A percentile compares a stretch with the other conserved stretches of the same genome.
These are phyloP conservation scores for Plectranthus barbatus DNA, from an alignment of 257 asterid genomes.

Conservation along the genomic window DNA sequence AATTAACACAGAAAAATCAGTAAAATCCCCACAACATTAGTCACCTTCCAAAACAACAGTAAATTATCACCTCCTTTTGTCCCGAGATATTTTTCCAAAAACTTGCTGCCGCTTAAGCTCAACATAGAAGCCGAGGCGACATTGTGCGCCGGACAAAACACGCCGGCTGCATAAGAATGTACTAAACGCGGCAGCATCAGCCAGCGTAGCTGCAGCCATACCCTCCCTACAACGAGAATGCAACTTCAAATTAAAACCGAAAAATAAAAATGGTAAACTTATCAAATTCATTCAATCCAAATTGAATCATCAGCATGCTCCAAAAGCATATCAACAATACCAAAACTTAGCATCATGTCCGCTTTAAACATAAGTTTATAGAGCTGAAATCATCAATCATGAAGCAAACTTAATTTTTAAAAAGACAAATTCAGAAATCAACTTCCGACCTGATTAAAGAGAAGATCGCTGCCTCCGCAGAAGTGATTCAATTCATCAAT, in stretches of 20 bases:
- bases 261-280: neutral
- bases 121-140: neutral
- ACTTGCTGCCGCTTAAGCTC: constrained; percentile 3
- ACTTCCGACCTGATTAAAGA: neutral
- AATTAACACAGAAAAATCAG: neutral
- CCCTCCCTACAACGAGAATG: neutral
- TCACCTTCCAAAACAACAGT: neutral
- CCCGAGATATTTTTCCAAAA: neutral
- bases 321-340: neutral
- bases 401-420: neutral
- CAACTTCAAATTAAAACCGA: neutral
- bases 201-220: constrained; percentile 3
- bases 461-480: neutral
- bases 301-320: neutral
- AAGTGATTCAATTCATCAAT: neutral
- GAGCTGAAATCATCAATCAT: neutral
- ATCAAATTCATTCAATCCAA: neutral
- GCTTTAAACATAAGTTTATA: neutral
- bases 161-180: neutral
- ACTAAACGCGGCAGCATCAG: constrained; percentile 6
- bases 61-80: neutral
- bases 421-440: neutral
- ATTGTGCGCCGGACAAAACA: neutral
- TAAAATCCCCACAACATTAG: neutral
- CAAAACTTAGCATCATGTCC: neutral